Base-by-base conservation (phyloP, 257 asterid genomes). In the Forsythia suspensa region DNA sequence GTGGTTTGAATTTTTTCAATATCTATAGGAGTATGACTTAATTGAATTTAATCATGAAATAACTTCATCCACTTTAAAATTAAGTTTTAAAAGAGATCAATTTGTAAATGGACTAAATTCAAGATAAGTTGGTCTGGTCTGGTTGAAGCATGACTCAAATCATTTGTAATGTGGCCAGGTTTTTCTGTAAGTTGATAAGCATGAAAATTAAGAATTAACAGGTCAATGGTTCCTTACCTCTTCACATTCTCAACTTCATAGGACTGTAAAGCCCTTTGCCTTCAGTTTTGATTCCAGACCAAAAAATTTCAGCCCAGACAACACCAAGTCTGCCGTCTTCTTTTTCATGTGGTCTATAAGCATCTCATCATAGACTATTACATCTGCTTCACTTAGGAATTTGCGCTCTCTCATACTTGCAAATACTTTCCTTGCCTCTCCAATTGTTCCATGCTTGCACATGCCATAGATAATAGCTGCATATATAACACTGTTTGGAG, bases 281-380 rank as follows among this genome's bases (percentile, higher is more conserved):
- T 83, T 91, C 70, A 93, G 73, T 85, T 82, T 96, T 44, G 87
- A 79, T 65, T 96, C 98, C 88, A 96, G 77, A 36, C 97, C 97
- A 41, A 96, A 96, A 91, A 92, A 96, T 80, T 89, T 93, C 72
- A 94, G 77, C 46, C 99, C 97, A 79, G 91, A 91, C 82, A 94
- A 68, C 74, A 96, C 87, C 87, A 93, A 79, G 79, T 90, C 97
- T 18, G 97, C 97, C 34, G 98, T 86, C 21, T 89, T 90, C 92
- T 88, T 89, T 83, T 96, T 91, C 99, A 90, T 92, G 82, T 96
- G 94, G 72, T 92, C 97, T 71, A 88, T 67, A 73, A 94, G 92
- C 81, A 94, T 86, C 86, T 96, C 99, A 85, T 96, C 97, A 68
- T 86, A 91, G 21, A 76, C 90, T 59, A 90, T 86, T 43, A 82